Conservation (phyloP, 1,284 basidiomycete genomes). For the Ustilago trichophora region DNA sequence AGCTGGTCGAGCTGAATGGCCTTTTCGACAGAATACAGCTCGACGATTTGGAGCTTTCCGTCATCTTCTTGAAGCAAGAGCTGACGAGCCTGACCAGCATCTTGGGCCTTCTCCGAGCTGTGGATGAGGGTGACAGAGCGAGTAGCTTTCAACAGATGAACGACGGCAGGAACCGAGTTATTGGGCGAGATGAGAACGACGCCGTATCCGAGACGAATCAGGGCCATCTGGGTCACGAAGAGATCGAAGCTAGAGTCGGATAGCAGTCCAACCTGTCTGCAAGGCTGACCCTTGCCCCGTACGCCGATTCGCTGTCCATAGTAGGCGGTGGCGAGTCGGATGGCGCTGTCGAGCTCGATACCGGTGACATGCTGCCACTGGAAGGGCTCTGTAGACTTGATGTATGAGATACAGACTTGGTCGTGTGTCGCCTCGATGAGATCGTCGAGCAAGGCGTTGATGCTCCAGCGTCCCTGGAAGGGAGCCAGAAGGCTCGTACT, state of each 20-base stretch:
- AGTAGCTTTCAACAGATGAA: conserved; percentile 38
- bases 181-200: conserved; percentile 47
- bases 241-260: conserved; percentile 23
- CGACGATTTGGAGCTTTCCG: background rate
- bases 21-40: conserved; percentile 3
- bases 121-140: conserved; percentile 4
- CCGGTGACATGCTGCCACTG: conserved; percentile 34
- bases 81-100: conserved; percentile 2
- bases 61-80: conserved; percentile 4
- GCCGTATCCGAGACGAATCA: conserved; percentile 34
- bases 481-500: conserved; percentile 24
- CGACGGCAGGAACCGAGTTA: conserved; percentile 37
- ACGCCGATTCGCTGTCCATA: conserved; percentile 18
- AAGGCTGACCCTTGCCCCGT: conserved; percentile 10
- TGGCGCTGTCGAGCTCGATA: conserved; percentile 16
- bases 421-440: background rate
- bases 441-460: conserved; percentile 38
- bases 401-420: conserved; percentile 16
- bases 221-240: conserved; percentile 26
- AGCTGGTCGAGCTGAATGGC: conserved; percentile 5
- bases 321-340: conserved; percentile 31
- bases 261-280: conserved; percentile 18
- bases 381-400: conserved; percentile 31
- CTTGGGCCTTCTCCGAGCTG: conserved; percentile 1
- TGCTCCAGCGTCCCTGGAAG: conserved; percentile 13